Evolutionary conservation across 345 rosid species (phyloP).

Genomic region (Psidium friedrichsthalianum): DNA sequence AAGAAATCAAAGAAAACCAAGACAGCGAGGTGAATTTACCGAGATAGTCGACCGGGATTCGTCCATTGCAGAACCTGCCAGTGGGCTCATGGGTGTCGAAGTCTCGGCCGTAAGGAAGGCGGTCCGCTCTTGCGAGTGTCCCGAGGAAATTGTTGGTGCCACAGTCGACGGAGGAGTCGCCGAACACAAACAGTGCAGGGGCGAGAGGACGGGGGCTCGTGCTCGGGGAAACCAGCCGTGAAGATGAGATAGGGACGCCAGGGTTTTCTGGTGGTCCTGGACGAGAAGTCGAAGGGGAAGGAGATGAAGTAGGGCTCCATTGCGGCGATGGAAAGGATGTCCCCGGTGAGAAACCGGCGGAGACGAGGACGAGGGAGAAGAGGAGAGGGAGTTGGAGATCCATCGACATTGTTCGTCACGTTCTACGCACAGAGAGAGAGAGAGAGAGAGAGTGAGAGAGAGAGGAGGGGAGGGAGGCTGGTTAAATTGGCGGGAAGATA

Average conservation of each 20-base stretch:
- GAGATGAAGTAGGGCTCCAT: constrained; percentile 7
- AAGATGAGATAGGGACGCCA: neutral
- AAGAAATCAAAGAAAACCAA: neutral
- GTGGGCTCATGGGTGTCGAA: constrained; percentile 77
- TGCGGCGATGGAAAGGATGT: constrained; percentile 15
- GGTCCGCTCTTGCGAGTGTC: constrained; percentile 90
- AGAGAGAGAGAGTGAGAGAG: neutral
- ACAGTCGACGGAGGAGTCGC: constrained; percentile 82
- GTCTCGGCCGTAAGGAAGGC: constrained; percentile 88
- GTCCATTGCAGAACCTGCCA: constrained; percentile 85
- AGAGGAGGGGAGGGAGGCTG: constrained; percentile 9
- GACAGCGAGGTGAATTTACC: constrained; percentile 19
- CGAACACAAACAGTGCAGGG: constrained; percentile 68
- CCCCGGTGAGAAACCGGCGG: constrained; percentile 16
- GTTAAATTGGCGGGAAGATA: constrained; percentile 1
- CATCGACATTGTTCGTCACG: constrained; percentile 18
- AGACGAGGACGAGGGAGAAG: constrained; percentile 9
- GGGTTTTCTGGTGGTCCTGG: neutral
- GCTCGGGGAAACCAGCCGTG: neutral
- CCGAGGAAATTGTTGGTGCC: constrained; percentile 83
- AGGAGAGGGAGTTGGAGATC: constrained; percentile 21
- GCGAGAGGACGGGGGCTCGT: constrained; percentile 19
- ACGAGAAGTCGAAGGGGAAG: constrained; percentile 7
- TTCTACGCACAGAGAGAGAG: neutral
- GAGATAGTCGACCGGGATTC: constrained; percentile 85